A percentile compares a stretch with the other conserved stretches of the same genome.
Evolutionary conservation across 306 rosid species (phyloP).

Genomic region (Quercus glauca): DNA sequence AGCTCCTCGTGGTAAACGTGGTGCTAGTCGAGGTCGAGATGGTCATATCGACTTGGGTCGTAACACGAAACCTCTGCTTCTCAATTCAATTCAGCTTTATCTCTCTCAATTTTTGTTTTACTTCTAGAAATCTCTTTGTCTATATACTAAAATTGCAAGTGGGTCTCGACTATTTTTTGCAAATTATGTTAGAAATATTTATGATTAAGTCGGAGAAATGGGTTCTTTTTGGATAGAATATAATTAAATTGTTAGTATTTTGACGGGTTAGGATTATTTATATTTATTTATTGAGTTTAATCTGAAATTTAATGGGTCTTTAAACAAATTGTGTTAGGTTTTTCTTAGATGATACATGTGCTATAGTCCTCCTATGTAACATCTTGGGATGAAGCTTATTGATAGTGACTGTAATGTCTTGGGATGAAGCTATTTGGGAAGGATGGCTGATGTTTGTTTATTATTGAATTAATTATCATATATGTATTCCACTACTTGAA

Average conservation of each 20-base stretch:
- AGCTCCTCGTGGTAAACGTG: too few relatives aligned
- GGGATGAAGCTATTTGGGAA: neutral
- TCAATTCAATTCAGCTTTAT: conserved; percentile 37
- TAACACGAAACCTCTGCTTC: conserved; percentile 33
- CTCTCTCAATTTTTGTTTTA: neutral
- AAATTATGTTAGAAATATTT: neutral
- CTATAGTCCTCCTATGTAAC: too few relatives aligned
- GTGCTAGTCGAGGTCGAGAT: too few relatives aligned
- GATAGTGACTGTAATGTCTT: neutral
- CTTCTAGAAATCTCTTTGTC: neutral
- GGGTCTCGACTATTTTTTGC: conserved; percentile 20
- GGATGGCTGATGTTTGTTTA: neutral
- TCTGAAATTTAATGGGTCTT: neutral
- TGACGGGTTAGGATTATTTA: neutral
- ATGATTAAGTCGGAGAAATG: neutral
- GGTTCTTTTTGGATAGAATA: neutral
- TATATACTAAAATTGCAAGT: conserved; percentile 3
- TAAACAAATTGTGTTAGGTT: neutral
- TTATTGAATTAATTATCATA: too few relatives aligned
- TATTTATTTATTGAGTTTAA: neutral
- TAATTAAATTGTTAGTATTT: neutral
- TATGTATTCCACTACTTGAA: neutral
- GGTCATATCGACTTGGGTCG: too few relatives aligned
- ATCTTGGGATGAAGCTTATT: neutral
- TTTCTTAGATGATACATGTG: too few relatives aligned